Evolutionary conservation across 352 stramenopile genomes (phyloP), one percentile per base, ranked within the genome.

Genomic region (Pythium biforme): DNA sequence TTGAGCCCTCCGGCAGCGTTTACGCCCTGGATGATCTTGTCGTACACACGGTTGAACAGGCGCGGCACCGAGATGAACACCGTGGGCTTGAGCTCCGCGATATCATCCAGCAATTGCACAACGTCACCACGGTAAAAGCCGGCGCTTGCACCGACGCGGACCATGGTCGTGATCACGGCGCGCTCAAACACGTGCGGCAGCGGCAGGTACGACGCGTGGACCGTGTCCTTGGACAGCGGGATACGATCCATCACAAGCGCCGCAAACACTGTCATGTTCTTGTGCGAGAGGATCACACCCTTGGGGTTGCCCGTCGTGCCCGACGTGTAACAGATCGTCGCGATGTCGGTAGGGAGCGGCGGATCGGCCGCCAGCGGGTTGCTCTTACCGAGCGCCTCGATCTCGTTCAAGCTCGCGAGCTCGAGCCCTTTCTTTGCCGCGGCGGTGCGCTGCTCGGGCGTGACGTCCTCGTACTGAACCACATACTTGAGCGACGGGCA

Each of bases 141-240:
- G 83, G 84, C 34, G 74, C 85, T 31, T 64, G 92, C 67, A 83
- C 96, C 51, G 72, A 89, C 14, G 37, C 62, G 66, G 80, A 73
- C 91, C 76, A 94, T 17, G 76, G 99, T 80, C 8, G 83, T 79
- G 17, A 76, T 84, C 14, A 96, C 89, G 9, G 89, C 79, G 14
- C 96, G 82, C 77, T 99, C 97, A 65, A 98, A 98, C 51, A 99
- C 96, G 74, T 99, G 97, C 1, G 96, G 85, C 46, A 99, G 69
- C 12, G 96, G 97, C 59, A 99, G 77, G 73, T 99, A 99, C 29
- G 88, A 98, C 34, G 99, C 76, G 68, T 99, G 94, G 26, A 97
- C 79, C 71, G 98, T n/a, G 8, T 43, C 37, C 14, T 19, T 3
- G 14, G 17, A 43, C 4, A 43, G 19, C 14, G 37, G 14, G 14